Base-by-base conservation (phyloP, 164 flowering plant genomes). In the Houttuynia cordata region DNA sequence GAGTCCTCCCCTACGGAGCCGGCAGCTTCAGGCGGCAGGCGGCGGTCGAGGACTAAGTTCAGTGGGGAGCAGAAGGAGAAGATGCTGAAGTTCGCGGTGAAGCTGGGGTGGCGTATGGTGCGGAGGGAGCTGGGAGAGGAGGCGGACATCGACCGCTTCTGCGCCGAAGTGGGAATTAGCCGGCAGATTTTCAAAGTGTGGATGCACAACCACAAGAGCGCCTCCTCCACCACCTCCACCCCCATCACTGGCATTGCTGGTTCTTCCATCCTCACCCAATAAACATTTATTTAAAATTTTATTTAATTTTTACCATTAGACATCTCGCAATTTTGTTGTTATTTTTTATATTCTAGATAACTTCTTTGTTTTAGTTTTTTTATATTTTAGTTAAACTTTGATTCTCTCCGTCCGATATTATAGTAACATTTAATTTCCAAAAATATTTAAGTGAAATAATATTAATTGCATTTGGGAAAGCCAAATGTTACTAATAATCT, bases 121-220 rank as follows among this genome's bases (percentile, higher is more conserved):
- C 62, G 70, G 65, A 56, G 67, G 41, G 75, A 68, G n/a, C 49
- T 47, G 17, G 56, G 30, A 1, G 67, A 65, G 8, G 72, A 66
- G 57, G 60, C 66, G 10, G 72, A 62, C 53, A 64, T 71, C 47
- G 58, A 71, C 41, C 24, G 53, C 39, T 73, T 73, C 57, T 73
- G 76, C 45, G 57, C 62, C 21, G 60, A 55, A 1, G 55, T 66
- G 9, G 76, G 76, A 0, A 73, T 73, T 22, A 66, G 68, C 41
- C 60, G 76, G 57, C 72, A 69, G 66, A 70, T 73, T 10, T 69
- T 73, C 60, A 73, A 73, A 60, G 73, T 73, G 12, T 73, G 76
- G 73, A 73, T 73, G 76, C 76, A 73, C 51, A 73, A 73, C 21
- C 73, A 73, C 56, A 73, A 73, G 68, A 63, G 40, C 60, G 25